Evolutionary conservation across 1,284 basidiomycete species (phyloP), one percentile per base, ranked within the genome.

Genomic region (Microbotryum scabiosae): DNA sequence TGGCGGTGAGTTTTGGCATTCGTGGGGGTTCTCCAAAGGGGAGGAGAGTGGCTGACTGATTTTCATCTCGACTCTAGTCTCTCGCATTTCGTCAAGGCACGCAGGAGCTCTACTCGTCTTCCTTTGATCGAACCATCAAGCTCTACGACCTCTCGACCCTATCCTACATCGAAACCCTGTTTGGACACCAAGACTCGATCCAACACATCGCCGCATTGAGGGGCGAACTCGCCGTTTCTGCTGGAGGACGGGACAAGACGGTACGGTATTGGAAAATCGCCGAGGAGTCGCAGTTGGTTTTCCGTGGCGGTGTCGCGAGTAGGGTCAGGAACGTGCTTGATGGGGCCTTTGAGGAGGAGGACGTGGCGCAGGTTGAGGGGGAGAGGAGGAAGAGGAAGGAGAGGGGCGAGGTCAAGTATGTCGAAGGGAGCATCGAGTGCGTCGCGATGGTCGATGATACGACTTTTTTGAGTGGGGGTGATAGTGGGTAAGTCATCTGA

Each of bases 211-310:
- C 92, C 66, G 81, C 88, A 1, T 81, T 98, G 6, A 83, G 87
- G 30, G 84, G 84, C 4, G 91, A 97, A 71, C 84, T 85, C 0
- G 89, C 87, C 10, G 84, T 97, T 10, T 91, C 86, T 44, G 87
- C 87, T 0, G 94, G 96, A 12, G 88, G 85, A 1, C 79, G 92
- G 28, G 94, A 99, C 78, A 87, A 91, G 70, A 96, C 92, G 0
- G 83, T 86, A 66, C 82, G 94, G 26, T 97, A 85, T 77, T 99
- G 94, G 94, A 97, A 97, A 78, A 87, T 98, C 56, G 84, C 87
- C 47, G 94, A 99, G 64, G 93, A 97, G 77, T 88, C 84, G 25
- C 96, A 98, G 74, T 80, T 99, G 30, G 92, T 98, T 4, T 97
- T 98, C 71, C 82, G 96, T 48, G 93, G 91, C 28, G 96, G 94